Conservation (phyloP, 768 basidiomycete species). For the Phaeotremella fagi region DNA sequence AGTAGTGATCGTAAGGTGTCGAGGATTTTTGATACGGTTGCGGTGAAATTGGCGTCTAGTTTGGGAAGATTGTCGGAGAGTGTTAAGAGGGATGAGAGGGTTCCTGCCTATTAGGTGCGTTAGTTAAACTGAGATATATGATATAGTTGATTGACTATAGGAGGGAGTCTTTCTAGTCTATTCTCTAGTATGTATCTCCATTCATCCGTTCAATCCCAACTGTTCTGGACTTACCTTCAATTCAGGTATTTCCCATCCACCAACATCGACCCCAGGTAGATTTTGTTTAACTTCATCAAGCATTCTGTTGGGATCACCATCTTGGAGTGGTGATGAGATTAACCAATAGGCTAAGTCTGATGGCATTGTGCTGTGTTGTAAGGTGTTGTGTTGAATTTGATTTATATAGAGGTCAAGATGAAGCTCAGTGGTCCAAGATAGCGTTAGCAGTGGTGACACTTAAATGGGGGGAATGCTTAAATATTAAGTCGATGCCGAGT, state of each 20-base stretch:
- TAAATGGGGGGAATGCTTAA: too few relatives aligned
- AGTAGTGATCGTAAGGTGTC: constrained; percentile 86
- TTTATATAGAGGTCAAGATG: neutral
- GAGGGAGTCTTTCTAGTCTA: too few relatives aligned
- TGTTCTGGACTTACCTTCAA: constrained; percentile 69
- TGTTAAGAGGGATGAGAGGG: constrained; percentile 78
- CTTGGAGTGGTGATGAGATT: constrained; percentile 69
- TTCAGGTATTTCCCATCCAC: constrained; percentile 69
- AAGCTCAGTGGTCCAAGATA: too few relatives aligned
- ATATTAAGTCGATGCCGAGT: too few relatives aligned
- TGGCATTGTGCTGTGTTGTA: constrained; percentile 59
- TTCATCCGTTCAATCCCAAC: too few relatives aligned
- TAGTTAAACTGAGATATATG: neutral
- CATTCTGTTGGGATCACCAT: constrained; percentile 76
- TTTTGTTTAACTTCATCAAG: constrained; percentile 62
- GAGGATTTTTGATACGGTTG: constrained; percentile 82
- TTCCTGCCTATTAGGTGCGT: constrained; percentile 62
- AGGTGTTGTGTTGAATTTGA: neutral
- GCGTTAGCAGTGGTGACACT: too few relatives aligned
- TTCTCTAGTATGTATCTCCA: too few relatives aligned
- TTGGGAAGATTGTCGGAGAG: constrained; percentile 92
- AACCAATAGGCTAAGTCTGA: constrained; percentile 96
- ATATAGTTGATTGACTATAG: too few relatives aligned
- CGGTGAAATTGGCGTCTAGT: constrained; percentile 79
- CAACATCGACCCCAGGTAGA: constrained; percentile 54